Conservation (phyloP, 495 filamentous ascomycete species). For the Neurospora sp. region DNA sequence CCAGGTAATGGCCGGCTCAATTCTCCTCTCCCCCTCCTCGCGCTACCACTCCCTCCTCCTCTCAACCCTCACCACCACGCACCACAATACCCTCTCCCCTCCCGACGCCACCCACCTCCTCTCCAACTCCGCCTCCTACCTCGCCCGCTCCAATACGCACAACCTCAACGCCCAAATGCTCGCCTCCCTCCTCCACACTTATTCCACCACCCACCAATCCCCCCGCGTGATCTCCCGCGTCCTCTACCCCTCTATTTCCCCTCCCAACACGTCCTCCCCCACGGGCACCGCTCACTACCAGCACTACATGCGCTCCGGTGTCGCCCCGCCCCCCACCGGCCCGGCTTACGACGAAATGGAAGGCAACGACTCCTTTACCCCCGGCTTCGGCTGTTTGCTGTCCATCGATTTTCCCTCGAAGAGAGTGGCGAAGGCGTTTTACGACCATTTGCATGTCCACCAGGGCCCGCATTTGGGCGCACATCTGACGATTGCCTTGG, state of each 20-base stretch:
- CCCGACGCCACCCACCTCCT: slow-evolving; percentile 32
- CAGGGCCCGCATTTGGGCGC: slow-evolving; percentile 39
- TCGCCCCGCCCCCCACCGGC: neutral
- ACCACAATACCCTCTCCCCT: slow-evolving; percentile 30
- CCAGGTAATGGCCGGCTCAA: slow-evolving; percentile 35
- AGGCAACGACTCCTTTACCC: slow-evolving; percentile 15
- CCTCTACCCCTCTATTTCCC: slow-evolving; percentile 27
- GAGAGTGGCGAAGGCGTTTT: slow-evolving; percentile 24
- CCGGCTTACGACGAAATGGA: neutral
- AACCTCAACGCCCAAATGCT: slow-evolving; percentile 36
- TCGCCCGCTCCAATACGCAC: slow-evolving; percentile 24
- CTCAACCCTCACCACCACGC: slow-evolving; percentile 14
- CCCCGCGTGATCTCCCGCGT: slow-evolving; percentile 23
- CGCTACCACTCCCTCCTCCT: slow-evolving; percentile 20
- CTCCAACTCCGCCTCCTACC: slow-evolving; percentile 31
- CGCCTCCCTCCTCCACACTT: slow-evolving; percentile 22
- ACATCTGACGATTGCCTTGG: slow-evolving; percentile 32
- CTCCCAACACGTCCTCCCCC: slow-evolving; percentile 9
- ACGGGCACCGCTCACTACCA: slow-evolving; percentile 19
- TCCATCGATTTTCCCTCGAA: slow-evolving; percentile 32
- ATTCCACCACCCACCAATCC: slow-evolving; percentile 8
- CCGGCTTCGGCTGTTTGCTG: slow-evolving; percentile 30
- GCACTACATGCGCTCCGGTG: slow-evolving; percentile 20
- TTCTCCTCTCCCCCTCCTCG: slow-evolving; percentile 31
- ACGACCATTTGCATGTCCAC: slow-evolving; percentile 31